phyloP scores from a whole-genome alignment of 116 monocot genomes.

The Papilionanthe hybrid region DNA sequence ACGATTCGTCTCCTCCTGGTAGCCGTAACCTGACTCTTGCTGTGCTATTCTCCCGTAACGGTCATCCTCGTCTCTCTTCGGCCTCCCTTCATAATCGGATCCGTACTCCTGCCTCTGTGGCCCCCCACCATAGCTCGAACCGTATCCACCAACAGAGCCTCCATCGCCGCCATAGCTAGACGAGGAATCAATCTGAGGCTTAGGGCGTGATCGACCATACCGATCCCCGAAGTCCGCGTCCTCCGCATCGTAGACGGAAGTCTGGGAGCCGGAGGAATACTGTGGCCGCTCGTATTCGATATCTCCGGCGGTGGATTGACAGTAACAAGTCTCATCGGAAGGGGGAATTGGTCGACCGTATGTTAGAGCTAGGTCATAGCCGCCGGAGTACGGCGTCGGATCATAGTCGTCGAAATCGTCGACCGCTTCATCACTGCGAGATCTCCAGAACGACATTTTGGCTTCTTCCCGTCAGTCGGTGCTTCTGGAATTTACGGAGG shows the following conservation, averaged over 20 bases:
- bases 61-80: slow-evolving; percentile 4
- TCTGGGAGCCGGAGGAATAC: slow-evolving; percentile 41
- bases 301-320: slow-evolving; percentile 19
- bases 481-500: neutral
- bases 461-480: neutral
- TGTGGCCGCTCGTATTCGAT: slow-evolving; percentile 46
- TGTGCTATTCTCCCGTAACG: slow-evolving; percentile 4
- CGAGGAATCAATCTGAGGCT: slow-evolving; percentile 6
- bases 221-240: slow-evolving; percentile 12
- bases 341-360: slow-evolving; percentile 73
- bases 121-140: slow-evolving; percentile 10
- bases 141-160: neutral
- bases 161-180: neutral
- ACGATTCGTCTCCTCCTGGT: neutral
- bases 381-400: slow-evolving; percentile 87
- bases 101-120: neutral
- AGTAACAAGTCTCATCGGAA: slow-evolving; percentile 81
- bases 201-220: slow-evolving; percentile 26
- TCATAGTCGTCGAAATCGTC: slow-evolving; percentile 84
- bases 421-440: slow-evolving; percentile 24
- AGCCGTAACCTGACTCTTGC: slow-evolving; percentile 11
- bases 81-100: neutral
- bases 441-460: slow-evolving; percentile 18
- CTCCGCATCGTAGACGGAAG: slow-evolving; percentile 27
- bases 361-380: slow-evolving; percentile 67